phyloP scores from a whole-genome alignment of 2,329 filamentous ascomycete genomes.

The Cladosporium colombiae region DNA sequence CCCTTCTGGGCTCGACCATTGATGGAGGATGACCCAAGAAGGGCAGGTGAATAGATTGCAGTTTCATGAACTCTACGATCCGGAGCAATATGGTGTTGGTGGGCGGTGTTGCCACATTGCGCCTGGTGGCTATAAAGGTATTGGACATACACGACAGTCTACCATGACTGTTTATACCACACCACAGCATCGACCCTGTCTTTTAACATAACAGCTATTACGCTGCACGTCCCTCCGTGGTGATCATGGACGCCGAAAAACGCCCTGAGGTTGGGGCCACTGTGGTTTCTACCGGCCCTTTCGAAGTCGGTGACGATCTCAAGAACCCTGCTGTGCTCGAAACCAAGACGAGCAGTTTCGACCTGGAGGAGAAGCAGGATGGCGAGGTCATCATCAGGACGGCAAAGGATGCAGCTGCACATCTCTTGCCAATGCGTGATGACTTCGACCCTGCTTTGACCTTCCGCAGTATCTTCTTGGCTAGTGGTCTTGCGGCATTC shows the following conservation, averaged over 20 bases:
- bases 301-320: background rate
- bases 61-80: background rate
- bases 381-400: constrained; percentile 52
- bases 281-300: background rate
- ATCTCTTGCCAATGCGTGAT: constrained; percentile 56
- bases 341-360: background rate
- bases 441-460: constrained; percentile 56
- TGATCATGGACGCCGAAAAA: background rate
- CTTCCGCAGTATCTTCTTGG: constrained; percentile 55
- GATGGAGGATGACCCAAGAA: background rate
- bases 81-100: background rate
- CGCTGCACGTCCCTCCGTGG: background rate
- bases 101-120: background rate
- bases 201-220: background rate
- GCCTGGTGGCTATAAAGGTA: background rate
- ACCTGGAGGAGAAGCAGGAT: constrained; percentile 1
- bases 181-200: background rate
- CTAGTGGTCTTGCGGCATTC: constrained; percentile 53
- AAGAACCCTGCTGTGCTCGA: background rate
- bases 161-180: background rate
- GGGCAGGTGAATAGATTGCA: constrained; percentile 2
- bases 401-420: constrained; percentile 52
- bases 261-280: background rate
- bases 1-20: background rate
- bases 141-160: background rate